Percentiles rank a stretch among this genome's conserved stretches.
phyloP scores from a whole-genome alignment of 1,139 yeast genomes.

The Candida tetrigidarum region DNA sequence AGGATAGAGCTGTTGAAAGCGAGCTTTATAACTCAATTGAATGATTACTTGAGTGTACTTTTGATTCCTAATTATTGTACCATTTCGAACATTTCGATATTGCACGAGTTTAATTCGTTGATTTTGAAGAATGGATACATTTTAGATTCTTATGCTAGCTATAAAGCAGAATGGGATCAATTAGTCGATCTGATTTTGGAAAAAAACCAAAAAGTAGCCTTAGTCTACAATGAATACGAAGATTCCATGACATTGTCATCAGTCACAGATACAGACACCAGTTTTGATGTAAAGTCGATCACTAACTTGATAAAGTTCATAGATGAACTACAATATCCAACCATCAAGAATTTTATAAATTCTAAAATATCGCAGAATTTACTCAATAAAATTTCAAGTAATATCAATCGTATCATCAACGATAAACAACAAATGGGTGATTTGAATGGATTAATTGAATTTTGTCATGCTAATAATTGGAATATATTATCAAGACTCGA shows the following conservation, averaged over 20 bases:
- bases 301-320: constrained; percentile 34
- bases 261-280: not conserved
- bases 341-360: constrained; percentile 31
- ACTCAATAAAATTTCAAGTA: constrained; percentile 33
- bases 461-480: constrained; percentile 33
- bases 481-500: constrained; percentile 27
- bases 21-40: constrained; percentile 20
- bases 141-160: constrained; percentile 13
- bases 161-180: constrained; percentile 18
- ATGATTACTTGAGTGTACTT: constrained; percentile 21
- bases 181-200: constrained; percentile 15
- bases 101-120: constrained; percentile 19
- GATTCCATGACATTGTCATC: constrained; percentile 5
- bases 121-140: constrained; percentile 16
- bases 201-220: constrained; percentile 15
- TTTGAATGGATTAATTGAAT: constrained; percentile 28
- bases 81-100: constrained; percentile 19
- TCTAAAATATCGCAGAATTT: constrained; percentile 36
- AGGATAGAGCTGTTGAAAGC: constrained; percentile 11
- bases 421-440: constrained; percentile 22
- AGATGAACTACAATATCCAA: constrained; percentile 26
- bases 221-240: constrained; percentile 18
- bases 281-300: constrained; percentile 23
- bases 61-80: constrained; percentile 28
- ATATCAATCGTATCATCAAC: constrained; percentile 29